Base-by-base conservation (phyloP, 176 grass and related monocot species). In the Panicum miliaceum region DNA sequence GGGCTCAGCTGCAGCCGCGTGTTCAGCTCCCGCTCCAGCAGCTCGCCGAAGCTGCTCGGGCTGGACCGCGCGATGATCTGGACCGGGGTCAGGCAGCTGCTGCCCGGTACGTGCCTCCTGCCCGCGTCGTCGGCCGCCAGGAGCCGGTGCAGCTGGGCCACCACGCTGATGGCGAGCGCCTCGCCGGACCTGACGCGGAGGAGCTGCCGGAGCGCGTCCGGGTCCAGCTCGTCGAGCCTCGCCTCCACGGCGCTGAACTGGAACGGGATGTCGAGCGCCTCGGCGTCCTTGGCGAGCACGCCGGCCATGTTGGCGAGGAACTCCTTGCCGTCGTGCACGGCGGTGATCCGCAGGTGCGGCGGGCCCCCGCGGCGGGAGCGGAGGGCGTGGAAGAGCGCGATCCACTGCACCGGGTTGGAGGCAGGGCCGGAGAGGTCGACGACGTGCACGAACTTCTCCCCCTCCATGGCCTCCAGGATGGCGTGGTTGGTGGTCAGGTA, bases 401-500 rank as follows among this genome's bases (percentile, higher is more conserved):
- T 81, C 92, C 92, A 94, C 73, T 94, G 92, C 73, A 89, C 88
- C 3, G 87, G 37, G 68, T 94, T 88, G 18, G 90, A 52, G 19
- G 75, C 83, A 18, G 90, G 73, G 59, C 89, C 89, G 50, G 89
- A 90, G 52, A 94, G 78, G 78, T 94, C 92, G 72, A 94, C 69
- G 57, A 94, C 59, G 81, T 94, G 92, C 22, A 94, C 89, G 81
- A 77, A 86, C 68, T 41, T 14, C 89, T 94, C 92, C 0, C 84
- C 85, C 32, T 94, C 89, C 87, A 94, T 87, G 10, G 92, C 87
- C 73, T 94, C 92, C 12, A 94, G 65, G 25, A 94, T 83, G 46
- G 92, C 87, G 45, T 85, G 92, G 92, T 94, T 94, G 14, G 92
- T 86, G 8, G 89, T 89, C 15, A 94, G 88, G 87, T 87, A 90